Base-by-base conservation (phyloP, 331 rosid genomes). In the Pyrus hybrid region DNA sequence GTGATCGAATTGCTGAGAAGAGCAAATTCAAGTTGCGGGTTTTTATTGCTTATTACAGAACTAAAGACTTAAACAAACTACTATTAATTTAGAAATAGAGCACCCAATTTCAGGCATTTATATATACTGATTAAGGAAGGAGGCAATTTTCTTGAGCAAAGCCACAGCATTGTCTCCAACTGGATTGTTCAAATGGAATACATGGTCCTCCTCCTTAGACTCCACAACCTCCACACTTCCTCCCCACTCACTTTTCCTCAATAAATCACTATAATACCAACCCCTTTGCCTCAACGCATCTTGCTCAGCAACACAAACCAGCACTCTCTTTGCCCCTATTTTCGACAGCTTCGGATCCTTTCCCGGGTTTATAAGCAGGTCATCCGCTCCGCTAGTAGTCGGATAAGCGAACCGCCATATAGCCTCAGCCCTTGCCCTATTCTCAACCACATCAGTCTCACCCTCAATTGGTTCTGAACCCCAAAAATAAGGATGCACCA, bases 241-340 rank as follows among this genome's bases (percentile, higher is more conserved):
- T 2, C 4, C 28, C 85, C 83, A 87, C 32, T 29, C 90, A 49
- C 80, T 80, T 56, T 80, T 84, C 70, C 43, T 71, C 80, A 87
- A 43, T 60, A 74, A 8, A 23, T 86, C 87, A 2, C 51, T 57
- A 6, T 86, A 86, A 54, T 65, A 72, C 81, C 73, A 79, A 1
- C 88, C 88, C 17, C 90, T 76, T 0, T 79, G 81, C 80, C 41
- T 77, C 75, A 86, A 77, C 16, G 1, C 23, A 41, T 86, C 90
- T 65, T 79, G 25, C 86, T 81, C 90, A 0, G 90, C 87, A 6
- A 86, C 79, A 28, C 65, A 84, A 51, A 86, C 70, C 58, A 83
- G 25, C 66, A 87, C 86, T 10, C 73, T 82, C 62, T 35, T 41
- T 7, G 82, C 74, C 22, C 76, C 86, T 28, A 87, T 8, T 37